Evolutionary conservation across 148 eudicot genomes (phyloP).

Genomic region (Rhododendron kiyosumense): DNA sequence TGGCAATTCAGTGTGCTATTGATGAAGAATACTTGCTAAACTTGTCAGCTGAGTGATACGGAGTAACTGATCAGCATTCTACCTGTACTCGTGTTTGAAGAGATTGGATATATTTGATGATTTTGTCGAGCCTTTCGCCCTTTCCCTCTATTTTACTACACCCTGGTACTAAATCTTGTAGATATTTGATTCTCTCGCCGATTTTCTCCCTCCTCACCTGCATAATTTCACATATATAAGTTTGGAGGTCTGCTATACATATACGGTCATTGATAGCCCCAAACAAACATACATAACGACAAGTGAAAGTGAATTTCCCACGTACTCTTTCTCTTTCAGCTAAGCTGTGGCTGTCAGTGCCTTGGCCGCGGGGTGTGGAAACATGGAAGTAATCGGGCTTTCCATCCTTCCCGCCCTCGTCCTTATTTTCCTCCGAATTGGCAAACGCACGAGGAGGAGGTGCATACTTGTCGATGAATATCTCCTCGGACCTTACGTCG

Average conservation of each 20-base stretch:
- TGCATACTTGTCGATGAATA: no score
- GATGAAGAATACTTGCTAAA: neutral
- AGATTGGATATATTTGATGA: constrained; percentile 92
- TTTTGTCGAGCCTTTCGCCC: constrained; percentile 95
- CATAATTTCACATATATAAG: constrained; percentile 3
- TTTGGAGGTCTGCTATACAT: neutral
- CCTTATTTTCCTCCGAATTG: no score
- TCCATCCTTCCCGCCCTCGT: neutral
- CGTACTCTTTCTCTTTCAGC: constrained; percentile 72
- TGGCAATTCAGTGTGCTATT: neutral
- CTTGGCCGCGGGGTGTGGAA: constrained; percentile 93
- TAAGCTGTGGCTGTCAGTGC: constrained; percentile 97
- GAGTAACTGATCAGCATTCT: constrained; percentile 4
- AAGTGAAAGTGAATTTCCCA: neutral
- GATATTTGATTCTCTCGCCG: constrained; percentile 85
- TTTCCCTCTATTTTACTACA: constrained; percentile 90
- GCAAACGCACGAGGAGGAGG: no score
- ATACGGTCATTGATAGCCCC: neutral
- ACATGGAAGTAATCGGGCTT: constrained; percentile 89
- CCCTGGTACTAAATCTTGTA: constrained; percentile 94
- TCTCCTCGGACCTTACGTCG: no score
- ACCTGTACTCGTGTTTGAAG: constrained; percentile 98
- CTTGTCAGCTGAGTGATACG: neutral
- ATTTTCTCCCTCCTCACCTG: constrained; percentile 90
- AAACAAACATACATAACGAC: neutral